Conservation (phyloP, 768 basidiomycete genomes). For the Lactifluus volemus region DNA sequence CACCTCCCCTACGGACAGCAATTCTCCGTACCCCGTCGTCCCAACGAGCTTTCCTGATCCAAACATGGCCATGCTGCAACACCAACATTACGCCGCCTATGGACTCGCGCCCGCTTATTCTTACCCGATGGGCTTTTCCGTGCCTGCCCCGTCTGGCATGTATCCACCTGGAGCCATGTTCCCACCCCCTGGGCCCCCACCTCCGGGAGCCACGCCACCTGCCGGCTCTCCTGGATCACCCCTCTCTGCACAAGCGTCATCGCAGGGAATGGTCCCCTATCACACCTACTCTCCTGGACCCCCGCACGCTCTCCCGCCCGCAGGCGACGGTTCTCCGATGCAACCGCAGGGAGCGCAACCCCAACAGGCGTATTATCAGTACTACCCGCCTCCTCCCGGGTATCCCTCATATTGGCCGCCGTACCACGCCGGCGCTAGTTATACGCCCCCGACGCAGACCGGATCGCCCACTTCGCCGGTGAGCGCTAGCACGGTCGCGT, state of each 20-base stretch:
- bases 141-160: constrained; percentile 4
- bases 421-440: constrained; percentile 1
- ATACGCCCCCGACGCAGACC: constrained; percentile 7
- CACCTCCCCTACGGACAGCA: constrained; percentile 13
- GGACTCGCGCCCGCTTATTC: constrained; percentile 13
- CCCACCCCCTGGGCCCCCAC: constrained; percentile 9
- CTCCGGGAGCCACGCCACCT: neutral
- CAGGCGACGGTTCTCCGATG: constrained; percentile 5
- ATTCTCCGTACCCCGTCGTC: constrained; percentile 1
- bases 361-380: constrained; percentile 16
- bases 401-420: constrained; percentile 19
- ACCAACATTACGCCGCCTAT: constrained; percentile 17
- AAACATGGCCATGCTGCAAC: constrained; percentile 19
- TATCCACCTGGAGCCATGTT: constrained; percentile 2
- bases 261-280: constrained; percentile 8
- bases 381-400: constrained; percentile 16
- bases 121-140: constrained; percentile 14
- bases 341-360: neutral
- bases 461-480: constrained; percentile 15
- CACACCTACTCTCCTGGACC: neutral
- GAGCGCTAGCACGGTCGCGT: constrained; percentile 14
- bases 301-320: neutral
- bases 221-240: constrained; percentile 11
- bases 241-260: neutral
- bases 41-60: constrained; percentile 12